Conservation (phyloP, 768 basidiomycete species). For the Termitomyces sp. region DNA sequence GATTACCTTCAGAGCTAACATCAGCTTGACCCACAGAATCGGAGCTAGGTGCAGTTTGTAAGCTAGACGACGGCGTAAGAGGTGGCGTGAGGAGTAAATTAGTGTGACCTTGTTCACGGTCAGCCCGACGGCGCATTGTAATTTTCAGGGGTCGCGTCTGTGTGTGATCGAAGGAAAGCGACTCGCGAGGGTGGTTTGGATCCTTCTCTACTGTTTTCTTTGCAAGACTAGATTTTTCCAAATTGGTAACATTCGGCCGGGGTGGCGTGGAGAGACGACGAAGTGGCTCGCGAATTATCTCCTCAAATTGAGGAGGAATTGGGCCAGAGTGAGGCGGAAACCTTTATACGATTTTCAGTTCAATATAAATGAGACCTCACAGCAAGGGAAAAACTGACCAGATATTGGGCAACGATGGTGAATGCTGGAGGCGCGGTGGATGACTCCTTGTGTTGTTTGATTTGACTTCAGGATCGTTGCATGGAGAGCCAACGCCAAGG, state of each 20-base stretch:
- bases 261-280: slow-evolving; percentile 31
- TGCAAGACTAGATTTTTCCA: background rate
- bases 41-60: slow-evolving; percentile 30
- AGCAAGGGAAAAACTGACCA: slow-evolving; percentile 32
- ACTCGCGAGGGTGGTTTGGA: slow-evolving; percentile 9
- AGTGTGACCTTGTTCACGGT: slow-evolving; percentile 27
- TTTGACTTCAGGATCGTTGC: slow-evolving; percentile 13
- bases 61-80: slow-evolving; percentile 61
- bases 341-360: slow-evolving; percentile 21
- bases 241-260: slow-evolving; percentile 2
- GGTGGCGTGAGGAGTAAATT: slow-evolving; percentile 56
- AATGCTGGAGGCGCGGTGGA: slow-evolving; percentile 51
- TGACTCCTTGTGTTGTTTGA: slow-evolving; percentile 18
- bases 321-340: slow-evolving; percentile 43
- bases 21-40: slow-evolving; percentile 20
- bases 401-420: slow-evolving; percentile 67
- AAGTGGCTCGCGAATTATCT: slow-evolving; percentile 18
- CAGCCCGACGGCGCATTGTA: slow-evolving; percentile 26
- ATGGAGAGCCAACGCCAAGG: slow-evolving; percentile 19
- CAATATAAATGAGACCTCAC: background rate
- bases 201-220: background rate
- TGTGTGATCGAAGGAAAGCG: slow-evolving; percentile 16
- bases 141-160: slow-evolving; percentile 18
- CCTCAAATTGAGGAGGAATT: slow-evolving; percentile 27
- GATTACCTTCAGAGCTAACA: slow-evolving; percentile 15